A percentile compares a stretch with the other conserved stretches of the same genome.
These are phyloP conservation scores for Stachybotrys elegans DNA, from an alignment of 2,329 filamentous ascomycete species.

Conservation along the genomic window DNA sequence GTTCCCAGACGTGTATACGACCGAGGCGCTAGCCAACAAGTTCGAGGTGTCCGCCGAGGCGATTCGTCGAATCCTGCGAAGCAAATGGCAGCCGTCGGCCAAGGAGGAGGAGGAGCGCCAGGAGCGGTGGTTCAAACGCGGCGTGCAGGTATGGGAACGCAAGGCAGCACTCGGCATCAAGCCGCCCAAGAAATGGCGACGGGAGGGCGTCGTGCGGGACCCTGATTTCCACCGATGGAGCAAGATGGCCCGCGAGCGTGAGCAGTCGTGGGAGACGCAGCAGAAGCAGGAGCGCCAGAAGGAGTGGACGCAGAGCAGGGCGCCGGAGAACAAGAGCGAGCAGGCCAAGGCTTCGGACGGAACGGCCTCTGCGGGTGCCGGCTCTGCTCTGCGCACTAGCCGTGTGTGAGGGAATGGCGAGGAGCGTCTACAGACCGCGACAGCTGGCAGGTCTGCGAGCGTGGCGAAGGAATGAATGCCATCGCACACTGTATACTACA, in stretches of 20 bases:
- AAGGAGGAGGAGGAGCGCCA: constrained; percentile 55
- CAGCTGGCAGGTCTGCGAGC: too few relatives aligned
- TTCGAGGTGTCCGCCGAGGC: constrained; percentile 87
- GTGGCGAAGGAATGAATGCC: too few relatives aligned
- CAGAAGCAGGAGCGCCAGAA: constrained; percentile 24
- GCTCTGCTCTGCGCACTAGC: too few relatives aligned
- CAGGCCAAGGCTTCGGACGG: too few relatives aligned
- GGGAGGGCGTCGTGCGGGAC: constrained; percentile 45
- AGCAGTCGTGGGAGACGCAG: constrained; percentile 23
- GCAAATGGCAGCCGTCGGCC: constrained; percentile 63
- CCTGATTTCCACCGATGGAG: constrained; percentile 34
- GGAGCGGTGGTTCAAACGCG: constrained; percentile 56
- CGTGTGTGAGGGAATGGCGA: too few relatives aligned
- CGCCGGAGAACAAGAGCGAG: too few relatives aligned
- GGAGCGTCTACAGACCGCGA: too few relatives aligned
- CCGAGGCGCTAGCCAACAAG: constrained; percentile 63
- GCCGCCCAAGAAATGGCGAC: constrained; percentile 56
- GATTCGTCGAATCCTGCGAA: constrained; percentile 79
- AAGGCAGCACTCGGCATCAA: constrained; percentile 58
- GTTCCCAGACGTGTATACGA: constrained; percentile 74
- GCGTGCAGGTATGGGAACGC: constrained; percentile 53
- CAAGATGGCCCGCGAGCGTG: constrained; percentile 17
- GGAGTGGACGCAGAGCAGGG: too few relatives aligned
- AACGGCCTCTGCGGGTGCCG: too few relatives aligned
- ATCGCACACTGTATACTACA: too few relatives aligned